Percentiles rank a stretch among this genome's conserved stretches.
Evolutionary conservation across 441 rosid genomes (phyloP).

Genomic region (Brassica balearica): DNA sequence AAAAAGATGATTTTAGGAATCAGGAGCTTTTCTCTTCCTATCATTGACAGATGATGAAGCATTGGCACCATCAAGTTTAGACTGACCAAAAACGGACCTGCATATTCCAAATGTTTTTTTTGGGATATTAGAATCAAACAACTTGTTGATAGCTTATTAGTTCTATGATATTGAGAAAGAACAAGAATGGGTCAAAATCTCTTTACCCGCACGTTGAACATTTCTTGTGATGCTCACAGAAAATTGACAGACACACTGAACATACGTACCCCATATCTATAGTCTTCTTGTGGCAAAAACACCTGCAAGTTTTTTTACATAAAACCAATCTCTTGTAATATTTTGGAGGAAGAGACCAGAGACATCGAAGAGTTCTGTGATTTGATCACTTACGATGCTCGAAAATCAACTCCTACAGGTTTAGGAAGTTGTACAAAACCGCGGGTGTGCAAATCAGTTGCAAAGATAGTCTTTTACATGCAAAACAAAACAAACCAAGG

Average conservation of each 20-base stretch:
- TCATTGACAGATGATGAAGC: conserved; percentile 52
- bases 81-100: conserved; percentile 89
- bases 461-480: conserved; percentile 79
- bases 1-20: conserved; percentile 14
- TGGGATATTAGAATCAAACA: conserved; percentile 23
- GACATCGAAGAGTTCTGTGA: neutral
- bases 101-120: conserved; percentile 24
- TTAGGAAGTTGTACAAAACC: conserved; percentile 86
- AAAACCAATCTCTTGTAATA: conserved; percentile 4
- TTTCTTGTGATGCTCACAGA: neutral
- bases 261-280: conserved; percentile 97
- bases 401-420: conserved; percentile 94
- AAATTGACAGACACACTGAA: conserved; percentile 72
- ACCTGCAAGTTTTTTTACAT: conserved; percentile 54
- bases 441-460: conserved; percentile 90
- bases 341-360: neutral
- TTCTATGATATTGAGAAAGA: neutral
- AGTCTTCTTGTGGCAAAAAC: conserved; percentile 96
- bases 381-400: conserved; percentile 79
- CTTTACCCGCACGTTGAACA: conserved; percentile 83
- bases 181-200: conserved; percentile 12
- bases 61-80: conserved; percentile 59
- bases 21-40: conserved; percentile 71
- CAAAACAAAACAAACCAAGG: conserved; percentile 15
- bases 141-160: neutral